Conservation (phyloP, 768 basidiomycete species). For the Suillus americanus region DNA sequence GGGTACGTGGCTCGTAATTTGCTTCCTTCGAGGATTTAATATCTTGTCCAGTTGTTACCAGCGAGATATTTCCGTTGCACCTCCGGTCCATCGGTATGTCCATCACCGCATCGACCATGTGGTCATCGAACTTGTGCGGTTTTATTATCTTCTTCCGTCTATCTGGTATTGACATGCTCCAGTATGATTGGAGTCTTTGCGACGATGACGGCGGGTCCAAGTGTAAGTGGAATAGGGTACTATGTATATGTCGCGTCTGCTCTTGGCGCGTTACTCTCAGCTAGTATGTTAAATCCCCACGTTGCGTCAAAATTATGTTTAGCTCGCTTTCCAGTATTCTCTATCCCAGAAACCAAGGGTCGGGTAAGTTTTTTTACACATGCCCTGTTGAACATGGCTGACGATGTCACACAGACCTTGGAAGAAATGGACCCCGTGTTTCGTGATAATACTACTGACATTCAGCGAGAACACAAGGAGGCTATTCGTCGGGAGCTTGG, state of each 20-base stretch:
- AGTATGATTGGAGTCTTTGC: slow-evolving; percentile 30
- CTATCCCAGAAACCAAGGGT: slow-evolving; percentile 34
- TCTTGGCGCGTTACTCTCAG: slow-evolving; percentile 28
- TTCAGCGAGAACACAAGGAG: slow-evolving; percentile 27
- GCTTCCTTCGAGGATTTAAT: slow-evolving; percentile 6
- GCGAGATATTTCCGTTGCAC: slow-evolving; percentile 42
- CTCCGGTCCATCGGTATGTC: slow-evolving; percentile 42
- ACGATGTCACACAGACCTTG: slow-evolving; percentile 22
- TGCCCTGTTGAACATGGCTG: background rate
- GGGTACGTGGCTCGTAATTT: slow-evolving; percentile 13
- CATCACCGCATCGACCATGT: slow-evolving; percentile 40
- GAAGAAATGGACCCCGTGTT: slow-evolving; percentile 35
- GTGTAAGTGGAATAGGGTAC: slow-evolving; percentile 26
- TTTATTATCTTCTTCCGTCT: background rate
- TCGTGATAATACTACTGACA: slow-evolving; percentile 28
- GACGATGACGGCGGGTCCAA: slow-evolving; percentile 24
- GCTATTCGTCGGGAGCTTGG: slow-evolving; percentile 29
- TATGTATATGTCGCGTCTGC: slow-evolving; percentile 29
- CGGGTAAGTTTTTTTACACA: slow-evolving; percentile 21
- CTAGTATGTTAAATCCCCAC: slow-evolving; percentile 18
- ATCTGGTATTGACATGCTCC: background rate
- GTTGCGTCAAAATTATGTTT: background rate
- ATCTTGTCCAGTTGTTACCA: slow-evolving; percentile 34
- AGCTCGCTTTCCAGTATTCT: slow-evolving; percentile 15
- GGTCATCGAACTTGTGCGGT: slow-evolving; percentile 38